These are phyloP conservation scores for Triticum aestivum DNA, from an alignment of 176 grass and related monocot genomes.

Conservation along the genomic window DNA sequence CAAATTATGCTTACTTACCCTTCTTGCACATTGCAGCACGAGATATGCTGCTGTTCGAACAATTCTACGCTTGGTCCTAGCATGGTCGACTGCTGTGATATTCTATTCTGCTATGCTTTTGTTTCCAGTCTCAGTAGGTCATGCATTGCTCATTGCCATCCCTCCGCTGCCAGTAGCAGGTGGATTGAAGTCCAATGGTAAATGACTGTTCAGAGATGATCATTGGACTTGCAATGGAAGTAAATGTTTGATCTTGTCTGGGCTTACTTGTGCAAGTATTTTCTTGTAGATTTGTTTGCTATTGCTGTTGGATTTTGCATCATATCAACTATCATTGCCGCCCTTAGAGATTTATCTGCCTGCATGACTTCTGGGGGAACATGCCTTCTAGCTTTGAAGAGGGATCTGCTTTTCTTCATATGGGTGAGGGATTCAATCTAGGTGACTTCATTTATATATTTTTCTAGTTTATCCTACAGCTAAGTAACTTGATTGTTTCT, in stretches of 20 bases:
- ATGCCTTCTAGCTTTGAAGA: background rate
- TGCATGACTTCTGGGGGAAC: background rate
- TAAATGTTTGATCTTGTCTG: slow-evolving; percentile 13
- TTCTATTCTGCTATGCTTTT: slow-evolving; percentile 42
- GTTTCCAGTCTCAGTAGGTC: slow-evolving; percentile 42
- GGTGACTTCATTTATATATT: slow-evolving; percentile 10
- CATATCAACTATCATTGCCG: background rate
- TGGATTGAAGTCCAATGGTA: slow-evolving; percentile 50
- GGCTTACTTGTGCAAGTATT: slow-evolving; percentile 16
- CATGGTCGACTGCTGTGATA: slow-evolving; percentile 38
- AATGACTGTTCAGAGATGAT: slow-evolving; percentile 28
- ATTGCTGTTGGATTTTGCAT: slow-evolving; percentile 33
- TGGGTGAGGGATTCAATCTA: slow-evolving; percentile 28
- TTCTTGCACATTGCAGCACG: slow-evolving; percentile 21
- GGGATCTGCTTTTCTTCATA: background rate
- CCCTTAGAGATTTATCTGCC: background rate
- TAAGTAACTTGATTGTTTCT: slow-evolving; percentile 7
- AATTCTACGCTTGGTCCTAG: slow-evolving; percentile 31
- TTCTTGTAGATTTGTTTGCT: slow-evolving; percentile 46
- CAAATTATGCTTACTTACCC: background rate
- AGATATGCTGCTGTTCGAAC: slow-evolving; percentile 16
- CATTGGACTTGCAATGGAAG: background rate
- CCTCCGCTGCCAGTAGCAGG: slow-evolving; percentile 30
- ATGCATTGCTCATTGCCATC: slow-evolving; percentile 39
- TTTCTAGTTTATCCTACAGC: slow-evolving; percentile 19